Evolutionary conservation across 805 yeast species (phyloP).

Genomic region (Yarrowia hollandica): DNA sequence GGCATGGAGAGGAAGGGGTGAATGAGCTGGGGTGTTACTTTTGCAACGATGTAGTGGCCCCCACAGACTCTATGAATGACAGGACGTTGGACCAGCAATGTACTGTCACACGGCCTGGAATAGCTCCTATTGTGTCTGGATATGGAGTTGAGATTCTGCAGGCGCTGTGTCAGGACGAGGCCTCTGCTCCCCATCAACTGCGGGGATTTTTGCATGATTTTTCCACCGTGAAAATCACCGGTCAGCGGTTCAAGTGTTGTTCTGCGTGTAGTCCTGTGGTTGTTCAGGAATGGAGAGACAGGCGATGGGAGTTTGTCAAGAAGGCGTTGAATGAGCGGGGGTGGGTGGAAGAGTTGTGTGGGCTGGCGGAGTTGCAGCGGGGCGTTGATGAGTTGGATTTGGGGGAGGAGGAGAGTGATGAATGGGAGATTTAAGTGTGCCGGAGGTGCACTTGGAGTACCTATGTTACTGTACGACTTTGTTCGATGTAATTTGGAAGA

Average conservation of each 20-base stretch:
- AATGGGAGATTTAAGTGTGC: constrained; percentile 17
- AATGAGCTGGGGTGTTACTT: constrained; percentile 79
- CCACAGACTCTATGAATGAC: constrained; percentile 81
- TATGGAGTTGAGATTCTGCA: constrained; percentile 26
- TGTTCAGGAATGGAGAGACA: constrained; percentile 49
- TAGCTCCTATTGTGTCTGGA: constrained; percentile 69
- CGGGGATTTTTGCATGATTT: constrained; percentile 79
- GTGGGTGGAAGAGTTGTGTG: constrained; percentile 75
- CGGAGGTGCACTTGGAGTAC: too few relatives aligned
- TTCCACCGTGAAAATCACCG: constrained; percentile 60
- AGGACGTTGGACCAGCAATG: constrained; percentile 97
- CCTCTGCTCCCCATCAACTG: constrained; percentile 71
- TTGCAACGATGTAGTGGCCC: constrained; percentile 95
- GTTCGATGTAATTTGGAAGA: too few relatives aligned
- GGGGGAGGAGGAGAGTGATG: background rate
- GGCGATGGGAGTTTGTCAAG: constrained; percentile 82
- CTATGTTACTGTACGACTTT: too few relatives aligned
- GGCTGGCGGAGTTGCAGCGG: constrained; percentile 69
- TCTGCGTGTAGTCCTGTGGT: constrained; percentile 80
- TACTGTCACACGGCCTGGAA: constrained; percentile 97
- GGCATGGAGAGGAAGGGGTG: constrained; percentile 66
- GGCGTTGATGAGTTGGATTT: constrained; percentile 62
- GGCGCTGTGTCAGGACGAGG: constrained; percentile 39
- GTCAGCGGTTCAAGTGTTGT: constrained; percentile 75
- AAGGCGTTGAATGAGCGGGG: constrained; percentile 64